Percentiles rank a stretch among this genome's conserved stretches.
These are phyloP conservation scores for Flaveria linearis DNA, from an alignment of 129 eudicot species.

Conservation along the genomic window DNA sequence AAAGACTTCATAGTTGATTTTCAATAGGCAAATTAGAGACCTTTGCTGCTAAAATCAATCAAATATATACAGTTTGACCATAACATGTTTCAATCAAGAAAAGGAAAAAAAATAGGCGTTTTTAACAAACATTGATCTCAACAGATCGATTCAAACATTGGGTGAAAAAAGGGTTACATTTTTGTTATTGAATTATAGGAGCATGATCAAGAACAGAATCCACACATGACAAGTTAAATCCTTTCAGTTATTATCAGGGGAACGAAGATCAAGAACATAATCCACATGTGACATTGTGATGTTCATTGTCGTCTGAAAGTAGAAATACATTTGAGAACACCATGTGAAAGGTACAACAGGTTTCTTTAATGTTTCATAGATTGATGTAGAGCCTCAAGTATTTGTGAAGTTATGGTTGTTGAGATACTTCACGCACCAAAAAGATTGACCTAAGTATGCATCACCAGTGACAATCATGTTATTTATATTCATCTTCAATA, in stretches of 20 bases:
- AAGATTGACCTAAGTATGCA: conserved; percentile 3
- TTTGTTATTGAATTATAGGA: not conserved
- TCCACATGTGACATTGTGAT: conserved; percentile 16
- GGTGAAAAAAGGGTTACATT: not conserved
- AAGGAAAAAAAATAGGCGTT: not conserved
- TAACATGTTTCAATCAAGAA: not conserved
- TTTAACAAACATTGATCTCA: not conserved
- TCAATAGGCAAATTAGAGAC: not conserved
- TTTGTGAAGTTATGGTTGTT: conserved; percentile 21
- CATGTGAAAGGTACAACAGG: conserved; percentile 28
- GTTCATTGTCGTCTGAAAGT: not conserved
- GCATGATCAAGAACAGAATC: not conserved
- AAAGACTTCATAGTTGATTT: too few relatives aligned
- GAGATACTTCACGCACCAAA: conserved; percentile 24
- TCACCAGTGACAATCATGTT: not conserved
- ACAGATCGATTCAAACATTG: not conserved
- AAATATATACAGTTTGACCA: not conserved
- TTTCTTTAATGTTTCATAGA: conserved; percentile 9
- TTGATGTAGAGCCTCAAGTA: conserved; percentile 20
- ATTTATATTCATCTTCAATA: not conserved
- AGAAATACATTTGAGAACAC: not conserved
- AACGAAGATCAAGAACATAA: conserved; percentile 6
- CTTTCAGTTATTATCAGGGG: not conserved
- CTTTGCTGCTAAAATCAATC: not conserved
- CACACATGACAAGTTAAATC: not conserved